These are phyloP conservation scores for Geotrichum australiense DNA, from an alignment of 1,139 yeast genomes.

Conservation along the genomic window DNA sequence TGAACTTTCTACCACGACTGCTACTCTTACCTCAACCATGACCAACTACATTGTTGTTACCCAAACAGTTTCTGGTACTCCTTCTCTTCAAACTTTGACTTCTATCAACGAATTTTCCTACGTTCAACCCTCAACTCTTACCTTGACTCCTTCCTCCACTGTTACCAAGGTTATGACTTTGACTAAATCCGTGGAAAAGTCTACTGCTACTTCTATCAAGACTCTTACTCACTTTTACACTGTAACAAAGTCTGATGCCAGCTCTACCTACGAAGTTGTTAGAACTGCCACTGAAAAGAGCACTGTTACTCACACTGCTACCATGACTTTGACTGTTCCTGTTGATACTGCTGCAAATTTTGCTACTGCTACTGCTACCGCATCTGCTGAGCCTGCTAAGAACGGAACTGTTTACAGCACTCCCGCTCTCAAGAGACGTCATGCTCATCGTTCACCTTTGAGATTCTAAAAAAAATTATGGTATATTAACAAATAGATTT, in stretches of 20 bases:
- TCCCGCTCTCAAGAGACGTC: no score
- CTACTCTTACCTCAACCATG: slow-evolving; percentile 11
- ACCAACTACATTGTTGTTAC: slow-evolving; percentile 13
- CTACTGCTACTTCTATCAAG: slow-evolving; percentile 5
- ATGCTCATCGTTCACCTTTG: no score
- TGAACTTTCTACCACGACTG: slow-evolving; percentile 1
- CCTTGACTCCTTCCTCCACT: slow-evolving; percentile 9
- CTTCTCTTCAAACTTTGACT: slow-evolving; percentile 7
- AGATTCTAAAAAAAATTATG: no score
- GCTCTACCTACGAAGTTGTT: slow-evolving; percentile 1
- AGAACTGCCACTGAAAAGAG: slow-evolving; percentile 12
- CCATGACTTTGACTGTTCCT: slow-evolving; percentile 14
- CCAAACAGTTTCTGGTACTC: slow-evolving; percentile 1
- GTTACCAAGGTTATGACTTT: slow-evolving; percentile 7
- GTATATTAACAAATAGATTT: no score
- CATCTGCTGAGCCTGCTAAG: no score
- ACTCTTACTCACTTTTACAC: slow-evolving; percentile 7
- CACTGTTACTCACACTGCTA: slow-evolving; percentile 9
- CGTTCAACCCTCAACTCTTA: slow-evolving; percentile 6
- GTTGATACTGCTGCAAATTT: slow-evolving; percentile 2
- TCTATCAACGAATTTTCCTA: slow-evolving; percentile 11
- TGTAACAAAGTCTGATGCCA: slow-evolving; percentile 6
- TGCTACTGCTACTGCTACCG: slow-evolving; percentile 3
- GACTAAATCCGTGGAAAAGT: slow-evolving; percentile 8
- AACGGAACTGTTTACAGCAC: no score